Conservation (phyloP, 805 yeast genomes). For the Sungouiozyma intestinalis region DNA sequence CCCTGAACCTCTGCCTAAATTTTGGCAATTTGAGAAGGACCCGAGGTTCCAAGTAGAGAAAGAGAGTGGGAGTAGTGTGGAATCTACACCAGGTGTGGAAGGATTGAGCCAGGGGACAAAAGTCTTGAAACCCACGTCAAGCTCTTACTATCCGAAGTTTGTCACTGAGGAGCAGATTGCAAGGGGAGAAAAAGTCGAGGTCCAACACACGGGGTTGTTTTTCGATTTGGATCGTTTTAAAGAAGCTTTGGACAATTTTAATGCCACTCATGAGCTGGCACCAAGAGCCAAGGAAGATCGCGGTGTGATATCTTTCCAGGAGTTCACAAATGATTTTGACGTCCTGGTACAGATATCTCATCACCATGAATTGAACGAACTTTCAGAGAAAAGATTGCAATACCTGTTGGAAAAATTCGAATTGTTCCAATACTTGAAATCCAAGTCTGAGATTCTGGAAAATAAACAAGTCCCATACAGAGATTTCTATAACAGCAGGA, state of each 20-base stretch:
- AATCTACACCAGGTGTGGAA: constrained; percentile 7
- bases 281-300: not conserved
- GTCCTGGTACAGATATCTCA: constrained; percentile 14
- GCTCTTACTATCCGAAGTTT: constrained; percentile 5
- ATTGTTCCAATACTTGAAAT: constrained; percentile 27
- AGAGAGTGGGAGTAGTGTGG: not conserved
- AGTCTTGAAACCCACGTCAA: not conserved
- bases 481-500: constrained; percentile 87
- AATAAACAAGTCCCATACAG: constrained; percentile 33
- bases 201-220: constrained; percentile 27
- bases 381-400: constrained; percentile 22
- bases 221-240: constrained; percentile 26
- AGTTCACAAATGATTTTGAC: constrained; percentile 26
- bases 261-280: constrained; percentile 1
- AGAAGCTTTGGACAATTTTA: constrained; percentile 4
- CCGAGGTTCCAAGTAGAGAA: constrained; percentile 19
- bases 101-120: not conserved
- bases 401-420: constrained; percentile 30
- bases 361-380: constrained; percentile 9
- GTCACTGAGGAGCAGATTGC: constrained; percentile 14
- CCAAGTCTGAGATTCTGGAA: constrained; percentile 27
- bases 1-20: constrained; percentile 56
- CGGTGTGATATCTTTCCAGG: constrained; percentile 13
- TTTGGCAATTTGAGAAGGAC: constrained; percentile 32
- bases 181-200: not conserved